Evolutionary conservation across 192 early-diverging fungal genomes (phyloP).

Genomic region (Coemansia sp.): DNA sequence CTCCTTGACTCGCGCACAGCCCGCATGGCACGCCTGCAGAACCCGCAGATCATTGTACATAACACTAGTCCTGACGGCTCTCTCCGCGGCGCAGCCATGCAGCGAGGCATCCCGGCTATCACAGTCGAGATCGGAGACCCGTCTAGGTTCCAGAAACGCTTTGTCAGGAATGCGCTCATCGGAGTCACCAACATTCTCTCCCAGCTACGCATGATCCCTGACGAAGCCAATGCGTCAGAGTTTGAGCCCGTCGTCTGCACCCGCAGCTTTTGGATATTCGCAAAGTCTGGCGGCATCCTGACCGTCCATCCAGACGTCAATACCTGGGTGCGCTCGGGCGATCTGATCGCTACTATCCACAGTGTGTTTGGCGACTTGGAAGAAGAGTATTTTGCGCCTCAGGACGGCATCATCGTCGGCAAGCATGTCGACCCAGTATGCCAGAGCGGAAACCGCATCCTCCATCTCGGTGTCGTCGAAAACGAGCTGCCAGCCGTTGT

Average conservation of each 20-base stretch:
- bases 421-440: constrained; percentile 85
- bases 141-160: constrained; percentile 82
- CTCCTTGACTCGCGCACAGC: constrained; percentile 76
- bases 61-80: constrained; percentile 74
- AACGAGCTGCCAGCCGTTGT: constrained; percentile 58
- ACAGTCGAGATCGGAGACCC: constrained; percentile 95
- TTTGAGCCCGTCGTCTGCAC: constrained; percentile 67
- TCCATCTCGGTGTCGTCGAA: constrained; percentile 80
- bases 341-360: constrained; percentile 82
- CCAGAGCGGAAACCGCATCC: constrained; percentile 82
- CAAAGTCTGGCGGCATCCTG: constrained; percentile 82
- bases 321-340: constrained; percentile 80
- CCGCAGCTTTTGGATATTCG: constrained; percentile 82
- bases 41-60: constrained; percentile 84
- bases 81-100: constrained; percentile 76
- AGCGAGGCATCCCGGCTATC: constrained; percentile 79
- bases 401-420: constrained; percentile 82
- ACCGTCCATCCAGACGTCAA: constrained; percentile 84
- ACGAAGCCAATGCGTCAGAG: constrained; percentile 57
- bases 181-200: constrained; percentile 66
- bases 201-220: constrained; percentile 67
- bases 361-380: constrained; percentile 90
- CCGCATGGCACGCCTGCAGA: constrained; percentile 81
- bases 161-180: constrained; percentile 67
- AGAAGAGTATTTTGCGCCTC: constrained; percentile 81